Percentiles rank a stretch among this genome's conserved stretches.
These are phyloP conservation scores for Plantago lanceolata DNA, from an alignment of 305 asterid genomes.

Conservation along the genomic window DNA sequence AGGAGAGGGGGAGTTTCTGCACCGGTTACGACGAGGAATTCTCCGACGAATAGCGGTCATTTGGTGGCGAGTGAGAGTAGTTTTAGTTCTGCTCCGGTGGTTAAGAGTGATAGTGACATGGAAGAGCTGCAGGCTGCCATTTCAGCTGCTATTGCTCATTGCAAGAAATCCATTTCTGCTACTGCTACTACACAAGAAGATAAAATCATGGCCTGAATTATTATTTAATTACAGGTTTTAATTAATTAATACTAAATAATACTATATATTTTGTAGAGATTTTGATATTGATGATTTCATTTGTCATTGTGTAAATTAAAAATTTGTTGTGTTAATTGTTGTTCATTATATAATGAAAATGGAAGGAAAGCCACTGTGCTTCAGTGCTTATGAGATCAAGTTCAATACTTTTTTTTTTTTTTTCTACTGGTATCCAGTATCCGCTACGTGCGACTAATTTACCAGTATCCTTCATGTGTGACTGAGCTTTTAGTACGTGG, in stretches of 20 bases:
- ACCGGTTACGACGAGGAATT: slow-evolving; percentile 69
- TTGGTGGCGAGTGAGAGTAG: slow-evolving; percentile 42
- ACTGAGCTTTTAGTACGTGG: no score
- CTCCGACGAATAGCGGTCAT: slow-evolving; percentile 78
- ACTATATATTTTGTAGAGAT: slow-evolving; percentile 6
- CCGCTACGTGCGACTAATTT: no score
- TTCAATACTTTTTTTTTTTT: no score
- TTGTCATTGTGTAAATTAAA: slow-evolving; percentile 10
- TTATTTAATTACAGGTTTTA: slow-evolving; percentile 5
- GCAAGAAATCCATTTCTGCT: slow-evolving; percentile 53
- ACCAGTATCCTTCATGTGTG: no score
- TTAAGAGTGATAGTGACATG: slow-evolving; percentile 50
- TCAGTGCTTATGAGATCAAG: no score
- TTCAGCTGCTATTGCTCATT: slow-evolving; percentile 75
- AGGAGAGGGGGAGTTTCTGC: slow-evolving; percentile 57
- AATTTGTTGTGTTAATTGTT: background rate
- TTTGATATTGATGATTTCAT: background rate
- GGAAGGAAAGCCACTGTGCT: background rate
- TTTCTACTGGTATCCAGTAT: no score
- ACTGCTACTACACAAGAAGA: slow-evolving; percentile 23
- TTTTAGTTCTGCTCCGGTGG: slow-evolving; percentile 22
- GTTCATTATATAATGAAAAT: background rate
- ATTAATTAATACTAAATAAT: background rate
- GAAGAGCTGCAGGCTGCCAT: slow-evolving; percentile 71
- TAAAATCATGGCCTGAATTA: slow-evolving; percentile 21